Evolutionary conservation across 495 filamentous ascomycete genomes (phyloP).

Genomic region (Podospora sp.): DNA sequence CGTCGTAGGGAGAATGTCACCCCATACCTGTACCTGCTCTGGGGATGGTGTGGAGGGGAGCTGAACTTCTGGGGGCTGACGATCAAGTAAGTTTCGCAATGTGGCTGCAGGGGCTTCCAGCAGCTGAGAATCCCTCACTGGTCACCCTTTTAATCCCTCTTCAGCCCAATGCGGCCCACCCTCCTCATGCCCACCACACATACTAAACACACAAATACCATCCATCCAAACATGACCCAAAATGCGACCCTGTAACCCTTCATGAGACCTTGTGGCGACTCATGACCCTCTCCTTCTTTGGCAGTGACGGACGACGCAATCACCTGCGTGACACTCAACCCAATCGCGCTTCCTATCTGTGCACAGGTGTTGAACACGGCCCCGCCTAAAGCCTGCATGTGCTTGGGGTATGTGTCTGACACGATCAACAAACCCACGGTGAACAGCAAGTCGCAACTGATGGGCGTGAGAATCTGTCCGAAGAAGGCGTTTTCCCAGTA

Average conservation of each 20-base stretch:
- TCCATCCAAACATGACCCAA: constrained; percentile 60
- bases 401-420: constrained; percentile 55
- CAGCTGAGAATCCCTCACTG: too few species aligned
- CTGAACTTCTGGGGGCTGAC: too few species aligned
- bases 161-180: constrained; percentile 58
- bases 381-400: constrained; percentile 62
- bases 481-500: constrained; percentile 63
- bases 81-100: too few species aligned
- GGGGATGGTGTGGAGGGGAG: too few species aligned
- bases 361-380: constrained; percentile 64
- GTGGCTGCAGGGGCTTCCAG: too few species aligned
- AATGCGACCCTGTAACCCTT: constrained; percentile 62
- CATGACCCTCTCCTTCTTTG: constrained; percentile 29
- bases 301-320: constrained; percentile 57
- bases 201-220: constrained; percentile 46
- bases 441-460: constrained; percentile 61
- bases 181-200: constrained; percentile 52
- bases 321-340: constrained; percentile 60
- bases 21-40: too few species aligned
- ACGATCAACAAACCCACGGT: constrained; percentile 66
- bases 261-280: constrained; percentile 47
- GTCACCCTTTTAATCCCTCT: constrained; percentile 46
- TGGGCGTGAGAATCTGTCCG: constrained; percentile 22
- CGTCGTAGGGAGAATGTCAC: too few species aligned
- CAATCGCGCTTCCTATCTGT: constrained; percentile 62